Evolutionary conservation across 345 rosid genomes (phyloP), one percentile per base, ranked within the genome.

Genomic region (Salix arbutifolia): DNA sequence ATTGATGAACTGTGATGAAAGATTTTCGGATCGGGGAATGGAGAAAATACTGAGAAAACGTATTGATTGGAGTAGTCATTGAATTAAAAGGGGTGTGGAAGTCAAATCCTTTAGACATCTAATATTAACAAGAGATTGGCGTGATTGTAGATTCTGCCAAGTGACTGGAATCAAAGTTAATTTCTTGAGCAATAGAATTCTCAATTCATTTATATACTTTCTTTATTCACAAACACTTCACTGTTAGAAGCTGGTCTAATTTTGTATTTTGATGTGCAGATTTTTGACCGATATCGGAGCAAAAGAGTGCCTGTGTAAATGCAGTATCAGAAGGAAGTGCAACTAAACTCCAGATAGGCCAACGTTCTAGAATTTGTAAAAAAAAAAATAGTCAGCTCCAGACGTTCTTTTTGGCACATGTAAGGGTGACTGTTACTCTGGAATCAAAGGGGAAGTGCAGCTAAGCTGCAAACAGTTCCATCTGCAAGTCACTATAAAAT

Each of bases 241-340:
- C 25, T 6, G n/a, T 21, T 53, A 53, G 60, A 19, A 53, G 14
- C 53, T 65, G 38, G 66, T 71, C 67, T 21, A 14, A 42, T 30
- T 33, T 67, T 65, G 30, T 82, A 31, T 75, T 66, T 75, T 50
- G 2, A 21, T 73, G 70, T 80, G 83, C 92, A 89, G 94, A 62
- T 89, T 60, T 78, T 87, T 19, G 94, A 90, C 72, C 86, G 87
- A 30, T 84, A 85, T 62, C 81, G 91, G 18, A 82, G 94, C 48
- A 86, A 69, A 76, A 75, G 92, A 52, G 92, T 90, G 28, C 94
- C 94, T 0, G 89, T 90, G 38, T 90, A 42, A 80, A 75, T 53
- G 66, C 58, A 25, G 30, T 8, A 30, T n/a, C 52, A 2, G 46
- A 58, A 73, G 48, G 50, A 74, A 30, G 53, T 56, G 58, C 65